Base-by-base conservation (phyloP, 768 basidiomycete genomes). In the Suillus discolor region DNA sequence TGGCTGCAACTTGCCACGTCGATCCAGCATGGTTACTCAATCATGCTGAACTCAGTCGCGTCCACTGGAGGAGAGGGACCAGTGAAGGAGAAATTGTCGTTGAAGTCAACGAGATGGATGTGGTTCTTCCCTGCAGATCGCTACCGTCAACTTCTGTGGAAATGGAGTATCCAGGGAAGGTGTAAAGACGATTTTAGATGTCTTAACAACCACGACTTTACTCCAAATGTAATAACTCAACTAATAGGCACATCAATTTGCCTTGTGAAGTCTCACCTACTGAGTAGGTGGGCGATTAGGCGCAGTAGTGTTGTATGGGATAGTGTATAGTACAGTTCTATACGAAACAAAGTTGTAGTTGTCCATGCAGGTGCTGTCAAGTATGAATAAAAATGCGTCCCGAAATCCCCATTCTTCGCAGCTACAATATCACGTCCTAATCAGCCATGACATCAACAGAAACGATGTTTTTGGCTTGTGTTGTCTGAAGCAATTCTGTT, bases 41-140 rank as follows among this genome's bases (percentile, higher is more conserved):
- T 69, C 77, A 81, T 68, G 77, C 79, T 7, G 82, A 85, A 70
- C 74, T 85, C 34, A 80, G 78, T 51, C 80, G 83, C n/a, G 77
- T 84, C 5, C 75, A 69, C 1, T 82, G 80, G 79, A 76, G 74
- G 34, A 71, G 36, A 16, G 82, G 81, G 4, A 67, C 67, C 7
- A 75, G 68, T 39, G 78, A 79, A 49, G 78, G 80, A n/a, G 82
- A 82, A 65, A 71, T 83, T 25, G n/a, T 72, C 20, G 73, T 73
- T 25, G 73, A 71, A 59, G 39, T 64, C n/a, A 23, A 6, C 11
- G 39, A 41, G 23, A 59, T 59, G 57, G 38, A 39, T 38, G 23
- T 23, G 8, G 38, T 39, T 25, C 57, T 25, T 23, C 15, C 57
- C 8, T 59, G 15, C 15, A 25, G 20, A 16, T 39, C 28, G 28